Percentiles rank a stretch among this genome's conserved stretches.
phyloP scores from a whole-genome alignment of 495 filamentous ascomycete genomes.

The Parathielavia appendiculata region DNA sequence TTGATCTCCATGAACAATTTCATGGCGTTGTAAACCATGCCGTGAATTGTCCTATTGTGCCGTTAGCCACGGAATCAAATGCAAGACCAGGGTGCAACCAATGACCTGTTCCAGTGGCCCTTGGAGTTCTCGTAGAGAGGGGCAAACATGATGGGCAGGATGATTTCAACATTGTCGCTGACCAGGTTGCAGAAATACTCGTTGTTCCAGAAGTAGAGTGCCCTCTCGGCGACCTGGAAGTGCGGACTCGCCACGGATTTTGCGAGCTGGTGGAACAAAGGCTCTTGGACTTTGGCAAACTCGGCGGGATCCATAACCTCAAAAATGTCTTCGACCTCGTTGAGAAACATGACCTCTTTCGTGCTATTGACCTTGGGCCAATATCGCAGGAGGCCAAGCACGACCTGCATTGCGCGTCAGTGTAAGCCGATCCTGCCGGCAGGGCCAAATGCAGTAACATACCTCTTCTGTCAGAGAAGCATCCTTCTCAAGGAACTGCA shows the following conservation, averaged over 20 bases:
- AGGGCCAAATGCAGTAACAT: constrained; percentile 15
- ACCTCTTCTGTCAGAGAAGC: constrained; percentile 95
- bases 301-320: constrained; percentile 99
- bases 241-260: constrained; percentile 98
- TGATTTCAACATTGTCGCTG: constrained; percentile 97
- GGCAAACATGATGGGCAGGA: constrained; percentile 98
- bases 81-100: background rate
- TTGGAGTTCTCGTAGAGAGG: constrained; percentile 99
- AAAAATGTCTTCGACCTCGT: constrained; percentile 99
- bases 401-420: constrained; percentile 56
- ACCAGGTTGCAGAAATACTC: constrained; percentile 99
- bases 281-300: constrained; percentile 97
- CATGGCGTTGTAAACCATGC: constrained; percentile 99
- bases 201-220: constrained; percentile 99
- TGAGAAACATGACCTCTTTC: constrained; percentile 99
- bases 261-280: constrained; percentile 91
- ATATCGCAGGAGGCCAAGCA: constrained; percentile 88
- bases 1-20: constrained; percentile 99
- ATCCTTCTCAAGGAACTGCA: constrained; percentile 98
- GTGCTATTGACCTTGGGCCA: constrained; percentile 99
- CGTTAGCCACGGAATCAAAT: background rate
- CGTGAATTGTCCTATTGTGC: constrained; percentile 80
- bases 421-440: background rate
- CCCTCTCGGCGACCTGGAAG: constrained; percentile 97
- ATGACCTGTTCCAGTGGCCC: constrained; percentile 97